These are phyloP conservation scores for Sugiyamaella smithiae DNA, from an alignment of 805 yeast species.

Conservation along the genomic window DNA sequence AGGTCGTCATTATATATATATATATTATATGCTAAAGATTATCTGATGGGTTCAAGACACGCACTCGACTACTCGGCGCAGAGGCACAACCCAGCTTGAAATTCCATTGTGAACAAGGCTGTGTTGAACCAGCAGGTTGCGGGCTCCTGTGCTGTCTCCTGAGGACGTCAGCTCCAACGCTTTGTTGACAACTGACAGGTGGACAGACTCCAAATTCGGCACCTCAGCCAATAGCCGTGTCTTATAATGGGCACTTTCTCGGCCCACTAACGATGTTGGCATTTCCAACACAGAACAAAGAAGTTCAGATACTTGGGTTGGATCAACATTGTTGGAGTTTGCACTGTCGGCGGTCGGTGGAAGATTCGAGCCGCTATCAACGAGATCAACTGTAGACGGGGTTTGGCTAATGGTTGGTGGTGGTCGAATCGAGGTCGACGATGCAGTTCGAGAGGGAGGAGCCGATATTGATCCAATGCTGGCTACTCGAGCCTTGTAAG, in stretches of 20 bases:
- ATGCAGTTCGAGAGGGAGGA: neutral
- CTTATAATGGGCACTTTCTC: slow-evolving; percentile 28
- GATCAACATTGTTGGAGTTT: neutral
- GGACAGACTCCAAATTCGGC: slow-evolving; percentile 19
- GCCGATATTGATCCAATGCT: slow-evolving; percentile 4
- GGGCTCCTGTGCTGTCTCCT: slow-evolving; percentile 34
- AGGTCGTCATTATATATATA: neutral
- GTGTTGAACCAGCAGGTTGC: slow-evolving; percentile 44
- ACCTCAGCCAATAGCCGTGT: slow-evolving; percentile 21
- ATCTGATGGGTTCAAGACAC: neutral
- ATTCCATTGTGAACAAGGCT: slow-evolving; percentile 58
- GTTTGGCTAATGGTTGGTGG: slow-evolving; percentile 4
- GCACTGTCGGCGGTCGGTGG: neutral
- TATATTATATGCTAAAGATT: neutral
- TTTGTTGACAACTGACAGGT: slow-evolving; percentile 27
- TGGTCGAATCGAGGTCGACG: slow-evolving; percentile 12
- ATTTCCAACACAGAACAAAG: slow-evolving; percentile 10
- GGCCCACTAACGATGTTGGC: slow-evolving; percentile 17
- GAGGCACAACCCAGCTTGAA: slow-evolving; percentile 64
- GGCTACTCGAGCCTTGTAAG: slow-evolving; percentile 3
- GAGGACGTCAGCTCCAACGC: slow-evolving; percentile 33
- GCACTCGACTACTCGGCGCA: slow-evolving; percentile 51
- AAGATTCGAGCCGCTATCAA: neutral
- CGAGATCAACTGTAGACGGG: neutral
- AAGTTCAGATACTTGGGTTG: neutral